phyloP scores from a whole-genome alignment of 306 rosid genomes.

The Quillaja saponaria region DNA sequence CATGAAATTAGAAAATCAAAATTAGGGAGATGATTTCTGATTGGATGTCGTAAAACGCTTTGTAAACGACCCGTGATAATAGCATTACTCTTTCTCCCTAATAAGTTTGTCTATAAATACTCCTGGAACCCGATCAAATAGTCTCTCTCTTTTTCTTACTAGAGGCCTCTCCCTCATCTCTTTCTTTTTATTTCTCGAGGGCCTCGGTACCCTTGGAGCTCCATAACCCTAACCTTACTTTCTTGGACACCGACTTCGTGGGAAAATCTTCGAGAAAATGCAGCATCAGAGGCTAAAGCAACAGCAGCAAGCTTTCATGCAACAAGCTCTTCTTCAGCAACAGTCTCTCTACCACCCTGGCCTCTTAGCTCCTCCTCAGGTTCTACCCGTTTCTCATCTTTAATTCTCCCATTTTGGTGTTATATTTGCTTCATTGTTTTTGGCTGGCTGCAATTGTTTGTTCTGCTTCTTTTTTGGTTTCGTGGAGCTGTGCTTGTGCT shows the following conservation, averaged over 20 bases:
- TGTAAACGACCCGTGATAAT: background rate
- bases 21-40: background rate
- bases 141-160: slow-evolving; percentile 24
- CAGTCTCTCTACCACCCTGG: slow-evolving; percentile 97
- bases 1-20: background rate
- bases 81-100: slow-evolving; percentile 8
- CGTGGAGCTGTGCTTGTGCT: background rate
- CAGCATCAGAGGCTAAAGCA: slow-evolving; percentile 98
- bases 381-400: slow-evolving; percentile 28
- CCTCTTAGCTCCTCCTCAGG: slow-evolving; percentile 97
- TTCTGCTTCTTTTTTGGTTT: background rate
- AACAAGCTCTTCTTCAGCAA: slow-evolving; percentile 94
- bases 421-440: background rate
- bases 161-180: slow-evolving; percentile 33
- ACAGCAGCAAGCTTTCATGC: slow-evolving; percentile 98
- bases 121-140: background rate
- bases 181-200: slow-evolving; percentile 26
- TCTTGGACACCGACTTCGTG: slow-evolving; percentile 31
- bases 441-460: background rate
- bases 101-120: slow-evolving; percentile 31
- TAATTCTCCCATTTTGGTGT: background rate
- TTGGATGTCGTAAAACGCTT: background rate
- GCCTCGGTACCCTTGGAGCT: slow-evolving; percentile 37
- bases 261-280: slow-evolving; percentile 55
- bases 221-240: slow-evolving; percentile 65